Base-by-base conservation (phyloP, 2,329 filamentous ascomycete species). In the Aspergillus sp. region DNA sequence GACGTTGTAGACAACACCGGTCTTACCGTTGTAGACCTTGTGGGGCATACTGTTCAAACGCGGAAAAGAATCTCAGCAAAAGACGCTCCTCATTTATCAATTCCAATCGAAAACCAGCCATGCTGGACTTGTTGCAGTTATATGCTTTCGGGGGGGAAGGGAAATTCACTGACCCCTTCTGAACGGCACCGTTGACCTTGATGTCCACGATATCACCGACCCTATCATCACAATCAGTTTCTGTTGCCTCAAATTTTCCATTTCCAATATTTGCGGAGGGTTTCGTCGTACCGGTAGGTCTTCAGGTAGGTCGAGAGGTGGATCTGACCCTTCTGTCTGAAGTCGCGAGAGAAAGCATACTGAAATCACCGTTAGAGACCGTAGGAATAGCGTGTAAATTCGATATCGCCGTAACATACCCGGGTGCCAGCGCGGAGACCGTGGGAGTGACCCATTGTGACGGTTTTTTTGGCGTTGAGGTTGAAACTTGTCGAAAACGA, bases 1-100 rank as follows among this genome's bases (percentile, higher is more conserved):
- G 74, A 99, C 95, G 86, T 99, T 99, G 90, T 96, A 96, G 82
- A 96, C 83, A 74, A 96, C 90, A 78, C 92, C 92, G 66, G 93
- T 96, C 90, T 98, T 98, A 77, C 93, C 95, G 87, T 98, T 93
- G 89, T 96, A 97, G 83, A 96, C 90, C 87, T 97, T 97, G 89
- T 93, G 92, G 74, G 93, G 93, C 91, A 96, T 95, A 85, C 91
- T 92, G 74, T 78, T 71, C 62, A 41, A 48, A 30, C n/a, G 4
- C 8, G 9, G 11, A 30, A 30, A 11, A 30, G 51, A 58, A 36
- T 30, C 66, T 71, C 67, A 70, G 69, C 57, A 55, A 62, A 58
- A 20, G 47, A 60, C 61, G 65, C 62, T 50, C 34, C 15, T 39
- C 22, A 24, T 38, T 39, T 20, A n/a, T 48, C 49, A 32, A 22